Base-by-base conservation (phyloP, 1,284 basidiomycete species). In the Schizophyllum commune region DNA sequence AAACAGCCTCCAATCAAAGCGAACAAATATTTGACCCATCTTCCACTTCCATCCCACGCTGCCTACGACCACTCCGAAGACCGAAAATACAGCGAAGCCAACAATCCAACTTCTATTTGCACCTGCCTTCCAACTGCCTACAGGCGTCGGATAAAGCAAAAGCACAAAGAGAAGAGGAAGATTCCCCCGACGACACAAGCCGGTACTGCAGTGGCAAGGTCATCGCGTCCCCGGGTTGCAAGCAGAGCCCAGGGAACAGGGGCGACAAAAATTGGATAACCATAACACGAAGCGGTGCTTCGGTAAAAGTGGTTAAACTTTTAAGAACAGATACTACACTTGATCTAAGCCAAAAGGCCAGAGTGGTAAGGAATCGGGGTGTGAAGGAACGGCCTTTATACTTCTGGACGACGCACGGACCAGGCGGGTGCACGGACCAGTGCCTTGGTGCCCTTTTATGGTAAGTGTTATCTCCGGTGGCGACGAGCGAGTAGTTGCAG, bases 281-380 rank as follows among this genome's bases (percentile, higher is more conserved):
- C 75, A 75, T 68, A 58, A 73, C 73, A 72, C 71, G 73, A 69
- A 73, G 71, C 74, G 55, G 60, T 63, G 60, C 60, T 27, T 27
- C 55, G 58, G 61, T 64, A 55, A 55, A 79, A 79, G 78, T 78
- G 77, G 77, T 79, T 79, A 79, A 79, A 78, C 78, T 79, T 78
- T 80, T 80, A 83, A 84, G 83, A 84, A 85, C 82, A 84, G 82
- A 84, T 86, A 87, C 86, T 87, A 88, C 85, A 88, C 86, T 88
- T 88, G 85, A 85, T 86, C 86, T 85, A 89, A 87, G 83, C 86
- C 86, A 85, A 85, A 84, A 83, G 86, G 85, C 81, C 86, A 87
- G 81, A 88, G 83, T 84, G 83, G 83, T 84, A 72, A 78, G 39
- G 39, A 47, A 47, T 47, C 39, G 39, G 39, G 39, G 39, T 47